Evolutionary conservation across 2,329 filamentous ascomycete genomes (phyloP).

Genomic region (Ophioceras dolichostomum): DNA sequence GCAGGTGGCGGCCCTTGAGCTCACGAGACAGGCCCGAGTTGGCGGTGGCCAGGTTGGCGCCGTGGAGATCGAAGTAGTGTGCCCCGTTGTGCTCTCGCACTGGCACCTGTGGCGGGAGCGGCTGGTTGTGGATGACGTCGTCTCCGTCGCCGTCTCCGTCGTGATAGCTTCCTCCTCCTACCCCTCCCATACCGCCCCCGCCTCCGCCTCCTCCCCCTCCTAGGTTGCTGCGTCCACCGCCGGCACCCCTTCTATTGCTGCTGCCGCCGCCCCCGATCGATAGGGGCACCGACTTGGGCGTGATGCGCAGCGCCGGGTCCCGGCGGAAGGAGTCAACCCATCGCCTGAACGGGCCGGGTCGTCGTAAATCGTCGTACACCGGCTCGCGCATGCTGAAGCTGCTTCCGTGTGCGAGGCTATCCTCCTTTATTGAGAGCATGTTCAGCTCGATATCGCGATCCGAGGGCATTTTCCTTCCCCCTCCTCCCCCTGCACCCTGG

Average conservation of each 20-base stretch:
- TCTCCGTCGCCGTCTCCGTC: not conserved
- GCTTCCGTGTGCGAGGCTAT: slow-evolving; percentile 8
- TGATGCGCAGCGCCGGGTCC: slow-evolving; percentile 38
- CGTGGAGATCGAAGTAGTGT: slow-evolving; percentile 42
- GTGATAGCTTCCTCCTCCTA: no score
- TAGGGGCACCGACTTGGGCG: slow-evolving; percentile 22
- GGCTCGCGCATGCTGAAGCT: slow-evolving; percentile 5
- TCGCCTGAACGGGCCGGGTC: slow-evolving; percentile 12
- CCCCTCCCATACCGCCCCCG: no score
- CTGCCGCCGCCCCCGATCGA: not conserved
- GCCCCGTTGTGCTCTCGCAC: slow-evolving; percentile 22
- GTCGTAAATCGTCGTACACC: slow-evolving; percentile 8
- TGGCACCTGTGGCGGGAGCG: slow-evolving; percentile 8
- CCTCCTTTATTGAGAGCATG: slow-evolving; percentile 11
- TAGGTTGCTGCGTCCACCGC: no score
- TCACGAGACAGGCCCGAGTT: slow-evolving; percentile 63
- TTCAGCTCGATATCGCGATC: slow-evolving; percentile 12
- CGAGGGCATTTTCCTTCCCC: slow-evolving; percentile 9
- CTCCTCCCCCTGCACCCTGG: no score
- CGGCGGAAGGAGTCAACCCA: slow-evolving; percentile 52
- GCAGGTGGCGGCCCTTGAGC: slow-evolving; percentile 74
- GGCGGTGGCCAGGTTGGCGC: slow-evolving; percentile 60
- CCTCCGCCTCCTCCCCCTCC: no score
- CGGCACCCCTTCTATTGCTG: slow-evolving; percentile 10
- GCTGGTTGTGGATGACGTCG: not conserved